Percentiles rank a stretch among this genome's conserved stretches.
Evolutionary conservation across 192 early-diverging fungal genomes (phyloP).

Genomic region (Dimargaris xerosporica): DNA sequence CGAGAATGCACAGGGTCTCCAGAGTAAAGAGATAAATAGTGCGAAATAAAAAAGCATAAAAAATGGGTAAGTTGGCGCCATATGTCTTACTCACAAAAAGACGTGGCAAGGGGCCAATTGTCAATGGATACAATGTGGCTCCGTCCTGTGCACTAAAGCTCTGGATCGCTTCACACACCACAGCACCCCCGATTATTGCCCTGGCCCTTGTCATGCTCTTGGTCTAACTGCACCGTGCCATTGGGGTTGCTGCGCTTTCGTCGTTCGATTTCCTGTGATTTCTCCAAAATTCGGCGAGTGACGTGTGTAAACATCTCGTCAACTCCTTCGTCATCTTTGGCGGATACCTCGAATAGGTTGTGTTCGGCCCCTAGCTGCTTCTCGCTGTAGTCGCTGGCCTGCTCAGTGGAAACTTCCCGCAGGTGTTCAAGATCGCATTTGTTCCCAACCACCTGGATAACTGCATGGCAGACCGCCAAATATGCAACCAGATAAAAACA

Average conservation of each 20-base stretch:
- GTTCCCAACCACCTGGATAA: conserved; percentile 11
- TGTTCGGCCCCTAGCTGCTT: conserved; percentile 8
- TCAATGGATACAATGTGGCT: background rate
- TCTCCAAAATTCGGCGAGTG: conserved; percentile 4
- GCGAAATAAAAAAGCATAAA: too few species aligned
- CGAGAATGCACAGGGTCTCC: background rate
- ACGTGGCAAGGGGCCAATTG: too few species aligned
- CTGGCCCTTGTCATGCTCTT: conserved; percentile 4
- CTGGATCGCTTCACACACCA: background rate
- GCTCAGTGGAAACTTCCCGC: conserved; percentile 8
- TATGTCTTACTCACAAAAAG: background rate
- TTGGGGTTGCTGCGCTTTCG: conserved; percentile 11
- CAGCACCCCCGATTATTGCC: conserved; percentile 1
- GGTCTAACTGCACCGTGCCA: conserved; percentile 10
- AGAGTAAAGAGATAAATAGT: background rate
- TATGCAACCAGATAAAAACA: too few species aligned
- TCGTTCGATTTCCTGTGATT: conserved; percentile 11
- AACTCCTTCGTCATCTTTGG: conserved; percentile 10
- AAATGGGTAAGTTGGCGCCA: background rate
- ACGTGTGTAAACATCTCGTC: conserved; percentile 13
- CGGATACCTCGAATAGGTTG: conserved; percentile 8
- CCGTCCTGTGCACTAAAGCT: background rate
- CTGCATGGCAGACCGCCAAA: background rate
- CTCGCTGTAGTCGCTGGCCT: conserved; percentile 9
- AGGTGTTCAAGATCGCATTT: conserved; percentile 10